Conservation (phyloP, 139 green algal species). For the Chlorella sp. region DNA sequence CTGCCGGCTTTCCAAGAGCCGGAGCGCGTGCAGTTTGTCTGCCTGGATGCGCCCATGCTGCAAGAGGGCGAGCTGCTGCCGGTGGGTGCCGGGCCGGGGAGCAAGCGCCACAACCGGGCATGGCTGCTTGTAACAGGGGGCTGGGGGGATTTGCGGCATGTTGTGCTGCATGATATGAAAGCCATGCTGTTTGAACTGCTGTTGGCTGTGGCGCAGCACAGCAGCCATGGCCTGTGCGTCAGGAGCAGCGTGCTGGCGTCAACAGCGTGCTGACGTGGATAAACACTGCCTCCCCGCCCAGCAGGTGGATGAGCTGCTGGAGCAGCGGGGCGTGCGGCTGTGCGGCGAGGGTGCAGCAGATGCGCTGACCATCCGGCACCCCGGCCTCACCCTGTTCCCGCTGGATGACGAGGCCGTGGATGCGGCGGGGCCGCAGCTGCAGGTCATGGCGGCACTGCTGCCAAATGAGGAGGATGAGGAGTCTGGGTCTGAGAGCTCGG, state of each 20-base stretch:
- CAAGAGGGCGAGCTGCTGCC: constrained; percentile 6
- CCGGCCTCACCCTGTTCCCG: constrained; percentile 11
- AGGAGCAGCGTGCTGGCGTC: not conserved
- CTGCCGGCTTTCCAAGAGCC: not conserved
- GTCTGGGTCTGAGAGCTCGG: too few relatives aligned
- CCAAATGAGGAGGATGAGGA: too few relatives aligned
- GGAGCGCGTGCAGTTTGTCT: not conserved
- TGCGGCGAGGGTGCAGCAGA: not conserved
- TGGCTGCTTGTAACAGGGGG: not conserved
- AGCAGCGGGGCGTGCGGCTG: not conserved
- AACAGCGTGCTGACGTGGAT: not conserved
- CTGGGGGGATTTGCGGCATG: not conserved
- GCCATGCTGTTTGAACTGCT: not conserved
- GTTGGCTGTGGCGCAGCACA: not conserved
- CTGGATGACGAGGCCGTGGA: constrained; percentile 2
- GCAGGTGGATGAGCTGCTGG: not conserved
- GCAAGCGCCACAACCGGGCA: not conserved
- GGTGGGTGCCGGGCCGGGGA: not conserved
- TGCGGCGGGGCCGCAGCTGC: not conserved
- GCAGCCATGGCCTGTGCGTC: not conserved
- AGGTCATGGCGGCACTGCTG: not conserved
- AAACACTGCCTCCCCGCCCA: not conserved
- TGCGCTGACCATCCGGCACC: not conserved
- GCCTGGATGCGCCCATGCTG: not conserved
- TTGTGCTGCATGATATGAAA: not conserved